Conservation (phyloP, 148 eudicot genomes). For the Persicaria maculosa region DNA sequence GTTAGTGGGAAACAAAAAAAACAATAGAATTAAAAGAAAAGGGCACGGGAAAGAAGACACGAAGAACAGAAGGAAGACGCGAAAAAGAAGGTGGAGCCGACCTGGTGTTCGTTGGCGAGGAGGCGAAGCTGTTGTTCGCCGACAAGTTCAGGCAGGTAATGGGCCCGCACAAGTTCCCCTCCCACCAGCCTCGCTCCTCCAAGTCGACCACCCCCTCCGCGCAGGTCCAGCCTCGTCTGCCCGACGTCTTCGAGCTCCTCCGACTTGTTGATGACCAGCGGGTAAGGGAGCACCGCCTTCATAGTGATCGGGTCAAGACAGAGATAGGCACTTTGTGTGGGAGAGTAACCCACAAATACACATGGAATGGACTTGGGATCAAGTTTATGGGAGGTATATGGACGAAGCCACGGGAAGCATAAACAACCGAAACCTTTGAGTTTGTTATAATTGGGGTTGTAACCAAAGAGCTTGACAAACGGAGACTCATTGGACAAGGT, state of each 20-base stretch:
- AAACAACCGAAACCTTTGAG: not conserved
- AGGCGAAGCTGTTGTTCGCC: too few relatives aligned
- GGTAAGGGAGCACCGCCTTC: constrained; percentile 53
- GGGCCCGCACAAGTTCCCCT: constrained; percentile 52
- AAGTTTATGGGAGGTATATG: not conserved
- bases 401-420: not conserved
- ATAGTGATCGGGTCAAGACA: not conserved
- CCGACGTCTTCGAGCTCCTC: constrained; percentile 58
- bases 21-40: too few relatives aligned
- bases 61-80: too few relatives aligned
- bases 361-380: not conserved
- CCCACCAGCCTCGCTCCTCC: constrained; percentile 13
- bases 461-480: not conserved
- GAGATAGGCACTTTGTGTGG: not conserved
- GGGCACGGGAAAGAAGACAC: too few relatives aligned
- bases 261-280: constrained; percentile 60
- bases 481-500: not conserved
- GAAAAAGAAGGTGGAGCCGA: too few relatives aligned
- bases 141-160: constrained; percentile 66
- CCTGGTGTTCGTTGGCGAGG: too few relatives aligned
- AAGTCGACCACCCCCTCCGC: constrained; percentile 41
- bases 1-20: too few relatives aligned
- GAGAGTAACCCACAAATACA: not conserved
- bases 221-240: constrained; percentile 82
- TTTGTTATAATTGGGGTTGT: not conserved